Evolutionary conservation across 768 basidiomycete species (phyloP).

Genomic region (Hericium rajendrae): DNA sequence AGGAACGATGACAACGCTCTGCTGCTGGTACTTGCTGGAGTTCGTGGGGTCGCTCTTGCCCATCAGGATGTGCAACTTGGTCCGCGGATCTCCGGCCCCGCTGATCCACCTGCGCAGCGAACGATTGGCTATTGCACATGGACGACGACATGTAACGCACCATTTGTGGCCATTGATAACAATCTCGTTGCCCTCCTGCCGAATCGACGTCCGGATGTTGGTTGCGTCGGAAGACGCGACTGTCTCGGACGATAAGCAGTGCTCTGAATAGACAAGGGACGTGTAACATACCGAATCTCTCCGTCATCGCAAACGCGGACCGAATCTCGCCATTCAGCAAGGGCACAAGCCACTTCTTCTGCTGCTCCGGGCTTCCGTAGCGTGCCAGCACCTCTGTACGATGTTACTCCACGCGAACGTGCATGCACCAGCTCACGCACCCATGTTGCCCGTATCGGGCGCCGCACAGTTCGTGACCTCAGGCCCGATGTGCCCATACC

Average conservation of each 20-base stretch:
- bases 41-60: slow-evolving; percentile 89
- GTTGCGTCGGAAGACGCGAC: slow-evolving; percentile 95
- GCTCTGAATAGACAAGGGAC: neutral
- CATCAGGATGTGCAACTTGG: slow-evolving; percentile 85
- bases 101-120: slow-evolving; percentile 76
- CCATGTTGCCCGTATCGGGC: slow-evolving; percentile 98
- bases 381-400: slow-evolving; percentile 85
- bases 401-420: neutral
- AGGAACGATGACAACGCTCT: slow-evolving; percentile 94
- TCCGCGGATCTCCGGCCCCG: slow-evolving; percentile 90
- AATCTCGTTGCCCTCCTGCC: slow-evolving; percentile 76
- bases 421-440: slow-evolving; percentile 30
- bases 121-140: neutral
- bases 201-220: slow-evolving; percentile 85
- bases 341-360: slow-evolving; percentile 82
- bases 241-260: slow-evolving; percentile 19
- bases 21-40: slow-evolving; percentile 66
- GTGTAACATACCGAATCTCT: slow-evolving; percentile 59
- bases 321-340: slow-evolving; percentile 89
- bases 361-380: slow-evolving; percentile 87
- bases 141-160: slow-evolving; percentile 28
- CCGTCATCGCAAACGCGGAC: slow-evolving; percentile 96
- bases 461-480: slow-evolving; percentile 91
- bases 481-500: slow-evolving; percentile 71
- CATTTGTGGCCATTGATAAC: slow-evolving; percentile 97